Conservation (phyloP, 2,329 filamentous ascomycete species). For the Diaporthe sp. region DNA sequence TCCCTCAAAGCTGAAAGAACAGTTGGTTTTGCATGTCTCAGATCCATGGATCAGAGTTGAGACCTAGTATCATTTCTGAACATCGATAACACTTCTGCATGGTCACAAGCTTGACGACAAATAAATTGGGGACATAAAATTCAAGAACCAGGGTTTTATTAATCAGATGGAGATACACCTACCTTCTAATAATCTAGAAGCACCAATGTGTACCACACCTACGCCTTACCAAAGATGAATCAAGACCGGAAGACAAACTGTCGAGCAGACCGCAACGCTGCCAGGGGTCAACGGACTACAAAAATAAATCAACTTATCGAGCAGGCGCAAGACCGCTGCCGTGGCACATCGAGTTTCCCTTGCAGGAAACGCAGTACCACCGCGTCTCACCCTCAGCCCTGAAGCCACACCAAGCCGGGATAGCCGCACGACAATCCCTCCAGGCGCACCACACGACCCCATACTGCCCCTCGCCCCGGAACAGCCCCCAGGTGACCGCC, state of each 20-base stretch:
- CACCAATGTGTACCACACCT: background rate
- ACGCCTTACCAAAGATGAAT: background rate
- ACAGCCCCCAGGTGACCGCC: background rate
- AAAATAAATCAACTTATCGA: background rate
- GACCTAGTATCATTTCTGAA: too few relatives aligned
- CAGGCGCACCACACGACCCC: background rate
- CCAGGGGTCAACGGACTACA: background rate
- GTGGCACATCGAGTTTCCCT: background rate
- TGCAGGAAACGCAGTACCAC: background rate
- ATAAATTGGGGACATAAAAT: background rate
- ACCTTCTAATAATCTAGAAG: background rate
- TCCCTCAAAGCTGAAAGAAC: background rate
- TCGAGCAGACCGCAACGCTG: background rate
- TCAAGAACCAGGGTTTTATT: background rate
- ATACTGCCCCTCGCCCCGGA: background rate
- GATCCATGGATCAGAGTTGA: background rate
- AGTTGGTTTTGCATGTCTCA: background rate
- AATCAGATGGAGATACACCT: background rate
- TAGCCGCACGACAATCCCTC: background rate
- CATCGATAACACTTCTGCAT: too few relatives aligned
- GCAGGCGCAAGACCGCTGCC: background rate
- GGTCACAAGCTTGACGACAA: too few relatives aligned
- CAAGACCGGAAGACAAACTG: too few relatives aligned
- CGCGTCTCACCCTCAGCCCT: background rate
- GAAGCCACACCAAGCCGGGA: background rate